Conservation (phyloP, 345 rosid species). For the Mercurialis annua region DNA sequence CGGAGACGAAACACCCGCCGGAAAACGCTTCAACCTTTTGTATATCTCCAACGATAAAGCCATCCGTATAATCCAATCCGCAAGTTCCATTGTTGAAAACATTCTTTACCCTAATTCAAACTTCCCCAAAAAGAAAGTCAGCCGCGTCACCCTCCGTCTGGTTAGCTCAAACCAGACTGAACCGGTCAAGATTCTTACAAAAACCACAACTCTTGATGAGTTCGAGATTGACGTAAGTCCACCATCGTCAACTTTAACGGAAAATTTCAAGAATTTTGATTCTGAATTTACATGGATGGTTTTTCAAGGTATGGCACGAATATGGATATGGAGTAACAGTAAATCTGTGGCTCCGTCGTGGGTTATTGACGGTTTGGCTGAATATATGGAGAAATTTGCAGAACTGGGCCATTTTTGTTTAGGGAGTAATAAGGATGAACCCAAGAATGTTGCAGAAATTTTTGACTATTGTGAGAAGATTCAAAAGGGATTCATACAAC, state of each 20-base stretch:
- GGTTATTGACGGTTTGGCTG: constrained; percentile 48
- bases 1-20: constrained; percentile 7
- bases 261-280: constrained; percentile 7
- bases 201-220: constrained; percentile 17
- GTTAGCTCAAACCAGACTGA: constrained; percentile 13
- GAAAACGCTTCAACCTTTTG: constrained; percentile 40
- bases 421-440: constrained; percentile 34
- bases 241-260: constrained; percentile 25
- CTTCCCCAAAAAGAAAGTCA: constrained; percentile 22
- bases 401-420: neutral
- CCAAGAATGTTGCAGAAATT: constrained; percentile 21
- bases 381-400: constrained; percentile 34
- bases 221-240: constrained; percentile 41
- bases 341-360: constrained; percentile 38
- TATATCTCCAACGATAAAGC: constrained; percentile 55
- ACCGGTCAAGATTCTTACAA: constrained; percentile 15
- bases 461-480: constrained; percentile 38
- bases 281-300: constrained; percentile 26
- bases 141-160: constrained; percentile 39
- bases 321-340: constrained; percentile 51
- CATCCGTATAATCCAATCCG: constrained; percentile 38
- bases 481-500: constrained; percentile 43
- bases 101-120: constrained; percentile 31
- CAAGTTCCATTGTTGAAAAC: constrained; percentile 39
- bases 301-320: constrained; percentile 43